A percentile compares a stretch with the other conserved stretches of the same genome.
Conservation (phyloP, 2,329 filamentous ascomycete species). For the Paecilomyces formosus region DNA sequence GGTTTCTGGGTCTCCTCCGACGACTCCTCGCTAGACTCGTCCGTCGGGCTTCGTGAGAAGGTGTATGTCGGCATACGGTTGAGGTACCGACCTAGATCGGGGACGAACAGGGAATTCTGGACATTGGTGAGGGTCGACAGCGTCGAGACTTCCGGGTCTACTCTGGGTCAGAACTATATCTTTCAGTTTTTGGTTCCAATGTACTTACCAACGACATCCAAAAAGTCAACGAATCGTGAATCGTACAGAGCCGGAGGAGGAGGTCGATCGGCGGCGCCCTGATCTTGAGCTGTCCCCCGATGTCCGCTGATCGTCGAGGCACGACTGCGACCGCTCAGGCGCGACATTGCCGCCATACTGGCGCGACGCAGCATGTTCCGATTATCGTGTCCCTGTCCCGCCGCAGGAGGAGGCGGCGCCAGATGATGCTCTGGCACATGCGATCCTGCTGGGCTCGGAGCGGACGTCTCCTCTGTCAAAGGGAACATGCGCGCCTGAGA, state of each 20-base stretch:
- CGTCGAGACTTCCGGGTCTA: constrained; percentile 77
- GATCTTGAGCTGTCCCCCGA: constrained; percentile 7
- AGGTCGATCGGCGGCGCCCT: constrained; percentile 5
- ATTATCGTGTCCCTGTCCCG: constrained; percentile 9
- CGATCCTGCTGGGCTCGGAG: constrained; percentile 9
- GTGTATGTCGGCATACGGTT: constrained; percentile 75
- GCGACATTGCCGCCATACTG: constrained; percentile 22
- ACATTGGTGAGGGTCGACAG: constrained; percentile 81
- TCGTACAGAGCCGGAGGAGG: constrained; percentile 44
- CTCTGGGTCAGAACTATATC: constrained; percentile 15
- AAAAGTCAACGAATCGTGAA: constrained; percentile 56
- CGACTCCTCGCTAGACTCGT: constrained; percentile 21
- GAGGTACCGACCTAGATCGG: constrained; percentile 66
- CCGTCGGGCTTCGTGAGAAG: constrained; percentile 47
- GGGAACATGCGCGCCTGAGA: constrained; percentile 19
- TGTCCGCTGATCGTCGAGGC: constrained; percentile 21
- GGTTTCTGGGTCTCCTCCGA: constrained; percentile 18
- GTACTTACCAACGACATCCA: constrained; percentile 59
- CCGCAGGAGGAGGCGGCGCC: constrained; percentile 8
- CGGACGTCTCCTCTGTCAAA: constrained; percentile 25
- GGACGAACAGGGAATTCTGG: constrained; percentile 81
- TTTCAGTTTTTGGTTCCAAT: neutral
- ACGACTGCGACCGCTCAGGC: constrained; percentile 22
- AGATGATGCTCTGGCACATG: constrained; percentile 9
- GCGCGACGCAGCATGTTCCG: constrained; percentile 22